Evolutionary conservation across 2,329 filamentous ascomycete genomes (phyloP), one percentile per base, ranked within the genome.

Genomic region (Talaromyces sp.): DNA sequence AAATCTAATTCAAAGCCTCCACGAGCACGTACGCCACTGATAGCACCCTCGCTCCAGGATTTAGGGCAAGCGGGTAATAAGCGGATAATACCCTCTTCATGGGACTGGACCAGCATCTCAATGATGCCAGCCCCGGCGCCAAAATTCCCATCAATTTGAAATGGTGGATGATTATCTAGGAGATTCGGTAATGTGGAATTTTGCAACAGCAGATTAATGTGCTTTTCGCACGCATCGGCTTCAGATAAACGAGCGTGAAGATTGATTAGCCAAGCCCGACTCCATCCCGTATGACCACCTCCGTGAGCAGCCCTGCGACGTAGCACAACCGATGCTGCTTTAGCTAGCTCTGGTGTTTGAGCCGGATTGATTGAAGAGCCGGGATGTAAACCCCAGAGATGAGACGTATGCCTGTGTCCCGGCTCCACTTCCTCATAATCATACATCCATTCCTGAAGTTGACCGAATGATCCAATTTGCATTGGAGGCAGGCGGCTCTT

Each of bases 81-180:
- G 61, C 71, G 68, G 60, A 79, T 70, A 39, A 72, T 69, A 14
- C 71, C 70, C 47, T 76, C 68, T 22, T 71, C 60, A 71, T 50
- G 72, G 69, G 67, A 73, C 67, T 83, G 80, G 11, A 82, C 65
- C n/a, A 82, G 66, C 70, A 78, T 79, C 69, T 83, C 81, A 0
- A 78, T 67, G 11, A 83, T 76, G 0, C 77, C 81, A 11, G 78
- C 77, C n/a, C 76, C 76, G 1, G 76, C 78, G 1, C 81, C 82
- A 63, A 83, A 80, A 62, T 83, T 84, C 0, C 81, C 81, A 67
- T 84, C 81, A 24, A 82, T 81, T 65, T 83, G 81, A 66, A 83
- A 83, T 57, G 3, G 76, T 73, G 80, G 80, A 52, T 81, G 80
- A 8, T 74, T 76, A 60, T 83, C 81, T 2, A 83, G 68, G 63